Evolutionary conservation across 73 alveolate genomes (phyloP).

Genomic region (Symbiodinium pilosum): DNA sequence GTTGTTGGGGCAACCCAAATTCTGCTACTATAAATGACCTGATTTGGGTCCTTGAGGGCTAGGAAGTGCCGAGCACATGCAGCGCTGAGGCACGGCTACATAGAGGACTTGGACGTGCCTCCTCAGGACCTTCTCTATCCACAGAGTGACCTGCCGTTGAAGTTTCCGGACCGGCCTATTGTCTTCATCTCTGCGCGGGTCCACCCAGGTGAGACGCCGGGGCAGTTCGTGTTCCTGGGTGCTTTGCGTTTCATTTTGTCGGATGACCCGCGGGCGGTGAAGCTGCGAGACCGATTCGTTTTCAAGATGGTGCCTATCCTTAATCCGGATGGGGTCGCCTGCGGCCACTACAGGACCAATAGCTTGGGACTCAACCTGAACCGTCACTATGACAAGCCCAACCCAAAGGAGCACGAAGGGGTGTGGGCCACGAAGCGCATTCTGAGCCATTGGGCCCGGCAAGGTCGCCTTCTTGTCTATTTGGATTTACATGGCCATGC

Average conservation of each 20-base stretch:
- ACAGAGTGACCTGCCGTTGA: slow-evolving; percentile 1
- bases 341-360: slow-evolving; percentile 99
- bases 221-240: slow-evolving; percentile 98
- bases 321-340: slow-evolving; percentile 99
- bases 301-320: slow-evolving; percentile 98
- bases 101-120: background rate
- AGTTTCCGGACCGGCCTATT: slow-evolving; percentile 58
- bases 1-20: no score
- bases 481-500: slow-evolving; percentile 99
- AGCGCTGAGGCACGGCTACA: no score
- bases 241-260: slow-evolving; percentile 97
- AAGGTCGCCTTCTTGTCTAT: slow-evolving; percentile 97
- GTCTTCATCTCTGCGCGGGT: slow-evolving; percentile 99
- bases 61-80: no score
- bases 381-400: slow-evolving; percentile 98
- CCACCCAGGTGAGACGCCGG: slow-evolving; percentile 99
- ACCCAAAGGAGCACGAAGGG: slow-evolving; percentile 97
- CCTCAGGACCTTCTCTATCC: background rate
- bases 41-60: no score
- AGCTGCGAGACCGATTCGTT: slow-evolving; percentile 97
- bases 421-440: slow-evolving; percentile 93
- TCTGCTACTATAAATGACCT: no score
- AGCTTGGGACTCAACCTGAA: slow-evolving; percentile 98
- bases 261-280: slow-evolving; percentile 94
- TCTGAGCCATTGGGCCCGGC: slow-evolving; percentile 57